These are phyloP conservation scores for Candida peoriensis DNA, from an alignment of 805 yeast genomes.

Conservation along the genomic window DNA sequence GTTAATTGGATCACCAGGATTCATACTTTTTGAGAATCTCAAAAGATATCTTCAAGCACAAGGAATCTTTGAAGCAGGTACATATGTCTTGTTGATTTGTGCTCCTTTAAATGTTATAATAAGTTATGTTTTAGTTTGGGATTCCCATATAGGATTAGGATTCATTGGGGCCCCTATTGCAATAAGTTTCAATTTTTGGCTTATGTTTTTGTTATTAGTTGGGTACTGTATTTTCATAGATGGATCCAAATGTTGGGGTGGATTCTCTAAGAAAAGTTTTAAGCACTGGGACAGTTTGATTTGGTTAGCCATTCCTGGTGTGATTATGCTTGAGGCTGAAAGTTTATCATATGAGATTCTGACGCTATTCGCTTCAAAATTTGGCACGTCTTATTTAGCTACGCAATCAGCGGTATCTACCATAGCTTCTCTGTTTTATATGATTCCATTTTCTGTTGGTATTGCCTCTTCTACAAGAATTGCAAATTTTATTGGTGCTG, in stretches of 20 bases:
- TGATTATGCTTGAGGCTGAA: slow-evolving; percentile 72
- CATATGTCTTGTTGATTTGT: slow-evolving; percentile 57
- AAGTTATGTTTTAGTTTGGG: slow-evolving; percentile 75
- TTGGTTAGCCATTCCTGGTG: slow-evolving; percentile 62
- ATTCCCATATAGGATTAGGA: slow-evolving; percentile 57
- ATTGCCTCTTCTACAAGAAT: slow-evolving; percentile 70
- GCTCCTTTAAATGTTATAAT: slow-evolving; percentile 67
- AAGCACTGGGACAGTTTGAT: slow-evolving; percentile 48
- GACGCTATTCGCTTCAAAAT: slow-evolving; percentile 62
- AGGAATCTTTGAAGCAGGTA: slow-evolving; percentile 79
- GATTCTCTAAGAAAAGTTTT: slow-evolving; percentile 33
- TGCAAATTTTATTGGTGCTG: slow-evolving; percentile 66
- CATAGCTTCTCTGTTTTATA: slow-evolving; percentile 58
- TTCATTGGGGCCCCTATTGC: slow-evolving; percentile 81
- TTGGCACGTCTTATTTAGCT: slow-evolving; percentile 66
- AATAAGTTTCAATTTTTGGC: slow-evolving; percentile 66
- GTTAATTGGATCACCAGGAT: slow-evolving; percentile 72
- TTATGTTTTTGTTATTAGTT: slow-evolving; percentile 37
- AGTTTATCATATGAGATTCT: slow-evolving; percentile 68
- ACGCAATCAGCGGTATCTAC: slow-evolving; percentile 72
- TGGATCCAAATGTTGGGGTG: slow-evolving; percentile 59
- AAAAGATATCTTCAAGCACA: slow-evolving; percentile 83
- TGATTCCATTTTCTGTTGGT: slow-evolving; percentile 67
- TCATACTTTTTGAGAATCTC: slow-evolving; percentile 73
- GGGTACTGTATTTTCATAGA: slow-evolving; percentile 37